Percentiles rank a stretch among this genome's conserved stretches.
Conservation (phyloP, 805 yeast species). For the Teunomyces stri region DNA sequence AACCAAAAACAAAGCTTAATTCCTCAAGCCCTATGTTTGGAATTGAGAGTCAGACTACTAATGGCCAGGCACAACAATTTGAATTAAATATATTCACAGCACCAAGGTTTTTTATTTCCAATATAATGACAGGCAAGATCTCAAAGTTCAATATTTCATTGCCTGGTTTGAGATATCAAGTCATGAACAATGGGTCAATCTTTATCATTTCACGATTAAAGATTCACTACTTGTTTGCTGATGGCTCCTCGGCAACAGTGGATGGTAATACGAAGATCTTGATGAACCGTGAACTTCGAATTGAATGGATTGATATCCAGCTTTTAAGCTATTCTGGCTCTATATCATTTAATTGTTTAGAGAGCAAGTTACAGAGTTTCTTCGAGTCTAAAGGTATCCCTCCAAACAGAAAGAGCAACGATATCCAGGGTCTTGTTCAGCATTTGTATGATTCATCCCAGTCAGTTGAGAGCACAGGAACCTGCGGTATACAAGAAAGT, state of each 20-base stretch:
- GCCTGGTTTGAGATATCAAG: conserved; percentile 40
- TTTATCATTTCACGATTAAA: conserved; percentile 29
- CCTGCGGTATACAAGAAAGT: conserved; percentile 61
- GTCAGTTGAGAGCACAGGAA: conserved; percentile 49
- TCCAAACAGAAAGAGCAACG: conserved; percentile 8
- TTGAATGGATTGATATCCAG: conserved; percentile 71
- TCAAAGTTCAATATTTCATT: conserved; percentile 25
- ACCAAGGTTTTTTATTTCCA: conserved; percentile 58
- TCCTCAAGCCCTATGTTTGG: conserved; percentile 5
- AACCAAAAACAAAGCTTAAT: conserved; percentile 2
- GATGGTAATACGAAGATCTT: conserved; percentile 60
- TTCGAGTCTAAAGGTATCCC: conserved; percentile 9
- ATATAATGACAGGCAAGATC: conserved; percentile 45
- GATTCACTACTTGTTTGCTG: conserved; percentile 47
- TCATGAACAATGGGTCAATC: conserved; percentile 38
- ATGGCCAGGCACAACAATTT: conserved; percentile 38
- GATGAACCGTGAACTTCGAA: conserved; percentile 58
- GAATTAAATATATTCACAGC: conserved; percentile 63
- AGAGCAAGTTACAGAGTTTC: conserved; percentile 23
- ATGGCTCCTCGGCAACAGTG: conserved; percentile 67
- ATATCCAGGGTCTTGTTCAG: conserved; percentile 9
- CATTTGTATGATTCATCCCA: conserved; percentile 44
- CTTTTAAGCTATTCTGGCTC: conserved; percentile 26
- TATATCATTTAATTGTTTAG: conserved; percentile 22
- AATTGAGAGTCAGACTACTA: conserved; percentile 5